These are phyloP conservation scores for Tulasnella sp. DNA, from an alignment of 768 basidiomycete genomes.

Conservation along the genomic window DNA sequence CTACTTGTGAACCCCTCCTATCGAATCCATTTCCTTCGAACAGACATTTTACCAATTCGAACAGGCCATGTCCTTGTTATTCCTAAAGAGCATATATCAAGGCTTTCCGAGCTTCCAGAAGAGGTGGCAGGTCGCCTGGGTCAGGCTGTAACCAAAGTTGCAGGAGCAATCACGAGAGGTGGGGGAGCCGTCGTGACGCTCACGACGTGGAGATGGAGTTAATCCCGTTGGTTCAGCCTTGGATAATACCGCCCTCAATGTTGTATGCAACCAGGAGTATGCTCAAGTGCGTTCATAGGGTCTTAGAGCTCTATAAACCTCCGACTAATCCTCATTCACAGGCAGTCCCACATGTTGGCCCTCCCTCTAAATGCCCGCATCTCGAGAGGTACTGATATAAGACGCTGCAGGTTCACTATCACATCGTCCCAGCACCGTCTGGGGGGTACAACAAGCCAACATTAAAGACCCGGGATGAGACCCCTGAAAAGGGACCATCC, in stretches of 20 bases:
- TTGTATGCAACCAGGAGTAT: slow-evolving; percentile 82
- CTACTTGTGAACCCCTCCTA: background rate
- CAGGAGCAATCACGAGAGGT: slow-evolving; percentile 67
- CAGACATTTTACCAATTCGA: slow-evolving; percentile 71
- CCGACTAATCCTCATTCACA: background rate
- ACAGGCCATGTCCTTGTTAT: slow-evolving; percentile 71
- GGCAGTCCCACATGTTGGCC: slow-evolving; percentile 68
- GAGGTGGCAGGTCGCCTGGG: slow-evolving; percentile 64
- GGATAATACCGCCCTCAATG: slow-evolving; percentile 68
- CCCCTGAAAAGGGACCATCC: slow-evolving; percentile 37
- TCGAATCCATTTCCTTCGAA: slow-evolving; percentile 9
- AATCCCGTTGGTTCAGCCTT: slow-evolving; percentile 49
- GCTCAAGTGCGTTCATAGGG: slow-evolving; percentile 51
- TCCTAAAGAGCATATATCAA: slow-evolving; percentile 64
- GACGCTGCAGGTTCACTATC: slow-evolving; percentile 65
- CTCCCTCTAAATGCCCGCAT: background rate
- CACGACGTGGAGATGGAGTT: background rate
- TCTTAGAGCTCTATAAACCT: background rate
- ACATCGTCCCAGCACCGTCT: slow-evolving; percentile 73
- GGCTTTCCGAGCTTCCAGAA: slow-evolving; percentile 66
- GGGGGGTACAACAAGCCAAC: slow-evolving; percentile 35
- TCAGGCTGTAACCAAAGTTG: slow-evolving; percentile 61
- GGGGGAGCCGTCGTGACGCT: slow-evolving; percentile 31
- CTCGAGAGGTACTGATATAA: background rate
- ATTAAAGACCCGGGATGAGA: background rate